A percentile compares a stretch with the other conserved stretches of the same genome.
These are phyloP conservation scores for Cordyceps militaris DNA, from an alignment of 2,329 filamentous ascomycete species.

Conservation along the genomic window DNA sequence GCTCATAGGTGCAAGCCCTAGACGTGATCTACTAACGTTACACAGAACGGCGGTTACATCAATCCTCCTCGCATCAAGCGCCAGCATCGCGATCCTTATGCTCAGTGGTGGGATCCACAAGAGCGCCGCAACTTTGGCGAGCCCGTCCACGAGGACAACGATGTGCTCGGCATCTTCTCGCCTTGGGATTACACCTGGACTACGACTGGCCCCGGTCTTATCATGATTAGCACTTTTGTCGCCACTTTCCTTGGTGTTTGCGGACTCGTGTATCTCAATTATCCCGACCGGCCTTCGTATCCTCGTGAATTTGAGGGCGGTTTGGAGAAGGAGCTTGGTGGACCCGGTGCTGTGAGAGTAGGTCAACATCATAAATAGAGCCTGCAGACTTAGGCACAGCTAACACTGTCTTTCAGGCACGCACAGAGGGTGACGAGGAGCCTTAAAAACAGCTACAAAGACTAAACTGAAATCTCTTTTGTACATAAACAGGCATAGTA, in stretches of 20 bases:
- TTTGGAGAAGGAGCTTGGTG: slow-evolving; percentile 68
- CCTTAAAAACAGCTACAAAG: slow-evolving; percentile 31
- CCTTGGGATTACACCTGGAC: slow-evolving; percentile 83
- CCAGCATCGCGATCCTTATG: slow-evolving; percentile 87
- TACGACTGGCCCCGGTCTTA: slow-evolving; percentile 59
- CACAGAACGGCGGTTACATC: slow-evolving; percentile 75
- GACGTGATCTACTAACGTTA: slow-evolving; percentile 9
- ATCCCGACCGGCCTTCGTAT: slow-evolving; percentile 64
- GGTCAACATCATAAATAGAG: slow-evolving; percentile 30
- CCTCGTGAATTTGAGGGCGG: slow-evolving; percentile 68
- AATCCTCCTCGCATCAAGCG: slow-evolving; percentile 77
- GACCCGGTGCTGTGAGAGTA: slow-evolving; percentile 58
- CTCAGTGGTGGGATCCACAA: slow-evolving; percentile 94
- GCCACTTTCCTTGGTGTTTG: slow-evolving; percentile 54
- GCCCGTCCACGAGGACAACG: slow-evolving; percentile 93
- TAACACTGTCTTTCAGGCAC: slow-evolving; percentile 34
- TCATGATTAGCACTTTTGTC: slow-evolving; percentile 64
- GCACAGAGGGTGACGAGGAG: slow-evolving; percentile 47
- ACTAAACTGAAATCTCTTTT: slow-evolving; percentile 21
- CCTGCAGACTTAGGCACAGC: background rate
- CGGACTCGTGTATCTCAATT: slow-evolving; percentile 60
- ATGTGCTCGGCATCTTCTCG: slow-evolving; percentile 83
- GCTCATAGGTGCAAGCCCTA: background rate
- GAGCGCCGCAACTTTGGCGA: slow-evolving; percentile 96
- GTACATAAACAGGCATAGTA: slow-evolving; percentile 27